A percentile compares a stretch with the other conserved stretches of the same genome.
These are phyloP conservation scores for Pichia eremophila DNA, from an alignment of 805 yeast species.

Conservation along the genomic window DNA sequence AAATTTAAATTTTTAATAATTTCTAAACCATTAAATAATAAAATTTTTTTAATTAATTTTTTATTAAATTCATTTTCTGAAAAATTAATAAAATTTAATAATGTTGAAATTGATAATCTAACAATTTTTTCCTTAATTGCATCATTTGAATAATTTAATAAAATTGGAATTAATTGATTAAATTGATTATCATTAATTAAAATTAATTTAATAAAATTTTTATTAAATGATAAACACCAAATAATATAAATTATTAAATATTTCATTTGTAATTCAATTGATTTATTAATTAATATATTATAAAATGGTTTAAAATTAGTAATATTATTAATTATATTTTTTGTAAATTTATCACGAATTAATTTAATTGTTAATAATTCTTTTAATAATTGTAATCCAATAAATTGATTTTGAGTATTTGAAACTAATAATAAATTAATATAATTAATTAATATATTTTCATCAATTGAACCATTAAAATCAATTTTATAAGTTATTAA, in stretches of 20 bases:
- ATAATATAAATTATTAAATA: conserved; percentile 68
- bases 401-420: conserved; percentile 43
- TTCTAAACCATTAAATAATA: conserved; percentile 67
- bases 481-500: conserved; percentile 26
- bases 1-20: conserved; percentile 62
- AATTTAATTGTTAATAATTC: conserved; percentile 46
- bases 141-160: conserved; percentile 53
- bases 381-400: conserved; percentile 57
- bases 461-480: conserved; percentile 33
- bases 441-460: conserved; percentile 11
- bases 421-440: conserved; percentile 15
- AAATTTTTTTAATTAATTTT: conserved; percentile 46
- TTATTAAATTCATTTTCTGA: conserved; percentile 11
- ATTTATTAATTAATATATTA: conserved; percentile 33
- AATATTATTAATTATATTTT: too few relatives aligned
- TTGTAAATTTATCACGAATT: conserved; percentile 36
- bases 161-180: conserved; percentile 43
- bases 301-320: conserved; percentile 39
- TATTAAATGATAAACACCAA: conserved; percentile 80
- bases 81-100: conserved; percentile 47
- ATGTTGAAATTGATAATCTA: conserved; percentile 68
- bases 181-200: conserved; percentile 35
- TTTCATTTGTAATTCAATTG: conserved; percentile 66
- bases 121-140: conserved; percentile 90
- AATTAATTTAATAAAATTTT: conserved; percentile 30